Conservation (phyloP, 331 rosid species). For the Cydonia oblonga region DNA sequence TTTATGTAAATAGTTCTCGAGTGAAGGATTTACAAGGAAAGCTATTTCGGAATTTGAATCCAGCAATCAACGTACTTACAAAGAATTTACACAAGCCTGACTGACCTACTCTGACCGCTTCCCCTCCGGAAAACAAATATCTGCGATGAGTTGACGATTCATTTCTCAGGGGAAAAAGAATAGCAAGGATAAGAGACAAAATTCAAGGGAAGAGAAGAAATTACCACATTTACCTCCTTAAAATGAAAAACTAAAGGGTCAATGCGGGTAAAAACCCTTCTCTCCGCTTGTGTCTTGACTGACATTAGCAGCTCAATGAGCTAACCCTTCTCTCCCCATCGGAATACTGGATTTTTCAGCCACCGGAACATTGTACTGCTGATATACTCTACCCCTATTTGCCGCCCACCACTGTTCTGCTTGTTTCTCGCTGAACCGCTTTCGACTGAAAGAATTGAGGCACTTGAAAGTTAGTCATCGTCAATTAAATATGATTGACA, state of each 20-base stretch:
- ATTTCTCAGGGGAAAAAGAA: background rate
- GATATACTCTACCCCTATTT: slow-evolving; percentile 26
- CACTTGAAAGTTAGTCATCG: background rate
- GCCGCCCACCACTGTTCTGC: slow-evolving; percentile 30
- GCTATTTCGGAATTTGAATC: background rate
- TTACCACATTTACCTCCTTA: background rate
- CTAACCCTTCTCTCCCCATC: slow-evolving; percentile 16
- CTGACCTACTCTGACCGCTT: background rate
- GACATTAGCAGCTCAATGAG: slow-evolving; percentile 5
- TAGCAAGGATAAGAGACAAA: background rate
- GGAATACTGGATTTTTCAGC: slow-evolving; percentile 16
- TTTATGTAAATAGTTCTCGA: background rate
- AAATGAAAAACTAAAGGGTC: slow-evolving; percentile 7
- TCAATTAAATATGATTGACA: background rate
- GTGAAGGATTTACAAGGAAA: slow-evolving; percentile 9
- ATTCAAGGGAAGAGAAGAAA: background rate
- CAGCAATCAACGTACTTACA: slow-evolving; percentile 8
- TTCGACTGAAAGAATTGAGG: slow-evolving; percentile 17
- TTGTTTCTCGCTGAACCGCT: slow-evolving; percentile 33
- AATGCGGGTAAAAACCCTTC: background rate
- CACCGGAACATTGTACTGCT: slow-evolving; percentile 22
- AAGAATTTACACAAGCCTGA: slow-evolving; percentile 14
- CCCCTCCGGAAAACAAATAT: background rate
- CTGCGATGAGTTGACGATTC: background rate
- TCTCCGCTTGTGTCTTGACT: background rate